Percentiles rank a stretch among this genome's conserved stretches.
Evolutionary conservation across 2,329 filamentous ascomycete species (phyloP).

Genomic region (Fusarium devonianum): DNA sequence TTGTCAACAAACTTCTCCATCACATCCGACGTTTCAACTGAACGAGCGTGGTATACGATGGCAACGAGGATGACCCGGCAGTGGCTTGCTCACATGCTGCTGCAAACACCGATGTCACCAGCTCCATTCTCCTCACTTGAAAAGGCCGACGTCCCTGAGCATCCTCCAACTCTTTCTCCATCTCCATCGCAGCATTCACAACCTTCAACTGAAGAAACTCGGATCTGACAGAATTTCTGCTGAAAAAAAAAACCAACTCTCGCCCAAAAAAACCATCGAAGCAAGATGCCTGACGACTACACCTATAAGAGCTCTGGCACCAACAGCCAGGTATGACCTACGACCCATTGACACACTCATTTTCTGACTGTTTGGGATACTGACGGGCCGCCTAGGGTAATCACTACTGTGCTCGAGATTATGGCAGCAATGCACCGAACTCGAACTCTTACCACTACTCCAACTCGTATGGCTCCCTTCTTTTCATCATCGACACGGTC

Average conservation of each 20-base stretch:
- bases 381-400: conserved; percentile 61
- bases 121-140: not conserved
- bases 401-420: conserved; percentile 71
- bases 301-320: conserved; percentile 61
- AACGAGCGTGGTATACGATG: no score
- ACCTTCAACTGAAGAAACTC: not conserved
- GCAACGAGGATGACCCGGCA: no score
- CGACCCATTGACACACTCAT: no score
- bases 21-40: no score
- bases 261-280: no score
- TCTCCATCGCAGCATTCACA: not conserved
- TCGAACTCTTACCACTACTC: conserved; percentile 72
- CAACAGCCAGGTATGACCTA: conserved; percentile 63
- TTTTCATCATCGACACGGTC: not conserved
- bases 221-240: no score
- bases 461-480: conserved; percentile 57
- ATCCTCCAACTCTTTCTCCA: no score
- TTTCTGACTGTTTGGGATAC: not conserved
- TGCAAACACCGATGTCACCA: no score
- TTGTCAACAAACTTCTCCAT: no score
- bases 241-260: no score
- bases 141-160: not conserved
- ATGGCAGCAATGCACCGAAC: conserved; percentile 63
- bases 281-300: conserved; percentile 43
- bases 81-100: no score